Base-by-base conservation (phyloP, 768 basidiomycete genomes). In the Leucocoprinus leucothites region DNA sequence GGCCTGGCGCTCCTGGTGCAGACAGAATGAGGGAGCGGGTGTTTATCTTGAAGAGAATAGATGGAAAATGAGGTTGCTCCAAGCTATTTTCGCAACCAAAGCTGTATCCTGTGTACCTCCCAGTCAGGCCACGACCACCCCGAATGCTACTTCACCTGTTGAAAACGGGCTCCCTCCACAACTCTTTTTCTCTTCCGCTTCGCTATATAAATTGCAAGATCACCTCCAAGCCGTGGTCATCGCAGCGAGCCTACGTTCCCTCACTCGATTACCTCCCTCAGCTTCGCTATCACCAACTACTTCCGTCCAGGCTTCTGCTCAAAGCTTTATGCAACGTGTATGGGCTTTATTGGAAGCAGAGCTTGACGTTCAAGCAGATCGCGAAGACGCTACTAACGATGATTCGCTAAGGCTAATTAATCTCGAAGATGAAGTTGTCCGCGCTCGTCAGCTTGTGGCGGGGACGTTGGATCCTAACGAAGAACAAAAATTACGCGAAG, bases 381-480 rank as follows among this genome's bases (percentile, higher is more conserved):
- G 53, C 42, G 56, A 41, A 24, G 61, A 31, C 50, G 48, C 24
- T 63, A 63, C 68, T 0, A 41, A 41, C 19, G 48, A 49, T 16
- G 40, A 44, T n/a, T 66, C 69, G 18, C 84, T 83, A 16, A 87
- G 85, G 61, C 65, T 89, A 35, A 64, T 83, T 44, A 84, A 90
- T 64, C 78, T 91, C 22, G 86, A 84, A 0, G 89, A 90, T 62
- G 89, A 91, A 64, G 82, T 90, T 43, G 65, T 89, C 26, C 82
- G 78, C 21, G 81, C 81, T 4, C 77, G 77, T 26, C 68, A 69
- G 25, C 64, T 69, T 18, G 57, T 45, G 36, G 45, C 41, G 22
- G 44, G 43, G 8, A 36, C 61, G 1, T 48, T 71, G 18, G 61
- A 69, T 40, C 63, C 63, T 24, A 73, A 75, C 1, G 81, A 82